A percentile compares a stretch with the other conserved stretches of the same genome.
Evolutionary conservation across 2,329 filamentous ascomycete species (phyloP).

Genomic region (Curvularia eragrostidis): DNA sequence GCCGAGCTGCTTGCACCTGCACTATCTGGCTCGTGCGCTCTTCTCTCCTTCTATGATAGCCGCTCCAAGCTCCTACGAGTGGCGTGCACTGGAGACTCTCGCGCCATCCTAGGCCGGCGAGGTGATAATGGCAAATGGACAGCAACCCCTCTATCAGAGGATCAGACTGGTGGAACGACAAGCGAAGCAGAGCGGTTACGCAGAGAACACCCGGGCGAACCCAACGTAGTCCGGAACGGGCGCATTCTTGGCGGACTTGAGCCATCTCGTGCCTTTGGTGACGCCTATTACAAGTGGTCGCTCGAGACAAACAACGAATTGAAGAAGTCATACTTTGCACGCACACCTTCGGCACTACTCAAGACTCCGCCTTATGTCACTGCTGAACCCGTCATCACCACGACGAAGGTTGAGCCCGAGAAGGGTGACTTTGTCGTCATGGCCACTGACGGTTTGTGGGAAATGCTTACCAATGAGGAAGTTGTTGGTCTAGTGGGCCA

Average conservation of each 20-base stretch:
- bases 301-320: conserved; percentile 82
- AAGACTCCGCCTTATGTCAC: conserved; percentile 97
- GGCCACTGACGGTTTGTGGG: conserved; percentile 96
- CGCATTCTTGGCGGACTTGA: conserved; percentile 91
- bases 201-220: conserved; percentile 86
- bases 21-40: conserved; percentile 93
- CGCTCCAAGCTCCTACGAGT: conserved; percentile 86
- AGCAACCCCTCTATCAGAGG: conserved; percentile 85
- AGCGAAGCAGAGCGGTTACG: conserved; percentile 84
- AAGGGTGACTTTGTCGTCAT: conserved; percentile 95
- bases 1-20: conserved; percentile 92
- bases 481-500: conserved; percentile 95
- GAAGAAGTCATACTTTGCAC: conserved; percentile 85
- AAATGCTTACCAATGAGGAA: conserved; percentile 99
- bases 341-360: conserved; percentile 75
- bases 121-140: conserved; percentile 85
- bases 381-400: conserved; percentile 92
- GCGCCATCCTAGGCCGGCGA: conserved; percentile 86
- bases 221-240: conserved; percentile 84
- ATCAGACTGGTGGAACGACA: conserved; percentile 90
- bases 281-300: conserved; percentile 97
- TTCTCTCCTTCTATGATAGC: conserved; percentile 95
- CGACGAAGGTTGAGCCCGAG: conserved; percentile 86
- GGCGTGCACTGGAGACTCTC: conserved; percentile 94
- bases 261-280: conserved; percentile 92